phyloP scores from a whole-genome alignment of 2,329 filamentous ascomycete genomes.

The Phaeosphaeriaceae sp. region DNA sequence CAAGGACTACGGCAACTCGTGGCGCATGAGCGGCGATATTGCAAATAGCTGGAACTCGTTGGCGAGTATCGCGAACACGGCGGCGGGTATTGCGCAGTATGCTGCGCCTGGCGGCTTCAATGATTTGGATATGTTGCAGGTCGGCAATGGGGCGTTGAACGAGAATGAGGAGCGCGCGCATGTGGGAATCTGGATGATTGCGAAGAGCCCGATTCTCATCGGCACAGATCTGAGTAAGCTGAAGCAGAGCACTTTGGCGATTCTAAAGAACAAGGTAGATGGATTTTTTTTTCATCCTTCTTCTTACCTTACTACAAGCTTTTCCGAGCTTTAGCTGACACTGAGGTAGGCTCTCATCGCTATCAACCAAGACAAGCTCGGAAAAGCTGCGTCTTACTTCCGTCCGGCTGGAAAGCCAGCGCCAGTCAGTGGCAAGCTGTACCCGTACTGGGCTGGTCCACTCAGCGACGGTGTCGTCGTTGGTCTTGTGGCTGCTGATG shows the following conservation, averaged over 20 bases:
- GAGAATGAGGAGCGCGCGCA: conserved; percentile 38
- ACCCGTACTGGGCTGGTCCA: conserved; percentile 23
- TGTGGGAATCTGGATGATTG: conserved; percentile 49
- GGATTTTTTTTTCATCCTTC: background rate
- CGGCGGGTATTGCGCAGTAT: conserved; percentile 19
- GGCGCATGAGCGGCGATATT: conserved; percentile 30
- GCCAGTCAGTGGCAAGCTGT: conserved; percentile 15
- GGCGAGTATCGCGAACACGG: conserved; percentile 14
- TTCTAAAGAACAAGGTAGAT: conserved; percentile 44
- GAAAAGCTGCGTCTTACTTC: conserved; percentile 20
- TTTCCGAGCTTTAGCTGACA: background rate
- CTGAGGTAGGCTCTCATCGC: conserved; percentile 38
- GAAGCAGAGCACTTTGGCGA: conserved; percentile 43
- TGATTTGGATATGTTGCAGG: conserved; percentile 30
- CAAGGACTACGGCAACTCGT: conserved; percentile 33
- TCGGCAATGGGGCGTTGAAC: conserved; percentile 18
- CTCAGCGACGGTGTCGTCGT: conserved; percentile 25
- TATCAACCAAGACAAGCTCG: conserved; percentile 51
- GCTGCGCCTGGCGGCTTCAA: conserved; percentile 19
- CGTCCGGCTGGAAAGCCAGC: conserved; percentile 16
- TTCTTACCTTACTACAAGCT: background rate
- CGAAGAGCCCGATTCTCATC: conserved; percentile 53
- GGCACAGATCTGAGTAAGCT: conserved; percentile 49
- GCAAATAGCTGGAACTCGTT: conserved; percentile 18
- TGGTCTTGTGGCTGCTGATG: conserved; percentile 16